These are phyloP conservation scores for Asparagopsis taxiformis DNA, from an alignment of 31 red algal genomes.

Conservation along the genomic window DNA sequence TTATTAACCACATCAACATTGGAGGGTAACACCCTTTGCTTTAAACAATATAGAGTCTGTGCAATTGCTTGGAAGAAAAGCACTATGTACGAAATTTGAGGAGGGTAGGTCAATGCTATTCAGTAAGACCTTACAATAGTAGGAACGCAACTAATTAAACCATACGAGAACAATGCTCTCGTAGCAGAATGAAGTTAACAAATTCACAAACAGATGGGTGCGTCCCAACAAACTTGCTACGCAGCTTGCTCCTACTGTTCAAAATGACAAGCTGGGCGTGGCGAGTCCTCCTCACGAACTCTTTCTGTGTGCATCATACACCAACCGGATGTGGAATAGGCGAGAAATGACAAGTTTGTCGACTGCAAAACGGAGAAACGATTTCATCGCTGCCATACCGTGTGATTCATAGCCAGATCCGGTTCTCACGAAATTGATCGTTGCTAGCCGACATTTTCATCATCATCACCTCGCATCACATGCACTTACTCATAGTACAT, in stretches of 20 bases:
- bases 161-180: conserved; percentile 25
- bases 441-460: not conserved
- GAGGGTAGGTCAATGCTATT: conserved; percentile 39
- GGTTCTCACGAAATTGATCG: not conserved
- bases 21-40: not conserved
- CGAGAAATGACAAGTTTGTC: not conserved
- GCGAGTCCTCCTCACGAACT: not conserved
- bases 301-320: not conserved
- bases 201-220: conserved; percentile 51
- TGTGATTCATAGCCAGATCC: not conserved
- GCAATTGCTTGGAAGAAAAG: conserved; percentile 33
- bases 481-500: conserved; percentile 39
- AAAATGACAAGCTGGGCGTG: conserved; percentile 26
- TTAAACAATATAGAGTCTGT: conserved; percentile 17
- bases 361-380: not conserved
- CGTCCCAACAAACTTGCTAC: conserved; percentile 30
- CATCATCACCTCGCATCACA: not conserved
- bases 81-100: conserved; percentile 43
- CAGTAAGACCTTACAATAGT: conserved; percentile 20
- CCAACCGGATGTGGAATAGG: not conserved
- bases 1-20: not conserved
- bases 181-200: conserved; percentile 37
- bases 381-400: not conserved
- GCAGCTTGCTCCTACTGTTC: conserved; percentile 55
- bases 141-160: conserved; percentile 21